These are phyloP conservation scores for Penicillium expansum DNA, from an alignment of 2,329 filamentous ascomycete species.

Conservation along the genomic window DNA sequence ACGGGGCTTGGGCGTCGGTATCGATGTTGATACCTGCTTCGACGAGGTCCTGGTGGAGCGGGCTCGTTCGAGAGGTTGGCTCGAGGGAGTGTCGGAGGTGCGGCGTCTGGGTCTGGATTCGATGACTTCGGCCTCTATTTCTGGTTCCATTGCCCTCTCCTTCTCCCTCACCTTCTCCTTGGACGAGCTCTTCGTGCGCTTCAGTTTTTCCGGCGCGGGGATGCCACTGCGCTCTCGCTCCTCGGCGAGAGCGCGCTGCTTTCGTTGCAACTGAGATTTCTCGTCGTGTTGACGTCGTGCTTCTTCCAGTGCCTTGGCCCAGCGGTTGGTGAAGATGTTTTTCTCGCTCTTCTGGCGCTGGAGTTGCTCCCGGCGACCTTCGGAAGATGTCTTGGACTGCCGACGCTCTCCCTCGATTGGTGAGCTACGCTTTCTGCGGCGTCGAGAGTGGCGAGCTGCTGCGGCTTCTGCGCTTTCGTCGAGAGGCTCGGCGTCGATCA, in stretches of 20 bases:
- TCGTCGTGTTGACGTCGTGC: conserved; percentile 37
- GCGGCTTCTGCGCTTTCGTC: conserved; percentile 12
- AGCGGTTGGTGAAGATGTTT: conserved; percentile 33
- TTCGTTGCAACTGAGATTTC: conserved; percentile 25
- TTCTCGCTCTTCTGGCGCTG: conserved; percentile 36
- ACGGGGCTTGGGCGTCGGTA: conserved; percentile 23
- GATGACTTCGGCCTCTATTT: neutral
- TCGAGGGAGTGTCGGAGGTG: conserved; percentile 16
- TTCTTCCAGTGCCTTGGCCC: conserved; percentile 36
- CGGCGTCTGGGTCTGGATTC: conserved; percentile 17
- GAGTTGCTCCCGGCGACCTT: conserved; percentile 30
- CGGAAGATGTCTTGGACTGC: conserved; percentile 38
- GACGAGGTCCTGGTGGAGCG: conserved; percentile 26
- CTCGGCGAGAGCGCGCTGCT: conserved; percentile 19
- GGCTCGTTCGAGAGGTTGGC: conserved; percentile 22
- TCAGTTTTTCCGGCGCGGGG: conserved; percentile 12
- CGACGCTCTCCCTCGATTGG: conserved; percentile 34
- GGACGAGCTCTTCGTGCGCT: conserved; percentile 18
- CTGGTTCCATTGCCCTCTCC: conserved; percentile 12
- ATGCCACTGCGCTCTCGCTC: conserved; percentile 25
- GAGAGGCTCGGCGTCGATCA: neutral
- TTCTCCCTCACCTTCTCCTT: conserved; percentile 8
- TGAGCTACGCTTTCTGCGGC: conserved; percentile 33
- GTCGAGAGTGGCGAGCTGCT: conserved; percentile 21
- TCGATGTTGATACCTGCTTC: conserved; percentile 22